Evolutionary conservation across 768 basidiomycete species (phyloP).

Genomic region (Leccinum imitatum): DNA sequence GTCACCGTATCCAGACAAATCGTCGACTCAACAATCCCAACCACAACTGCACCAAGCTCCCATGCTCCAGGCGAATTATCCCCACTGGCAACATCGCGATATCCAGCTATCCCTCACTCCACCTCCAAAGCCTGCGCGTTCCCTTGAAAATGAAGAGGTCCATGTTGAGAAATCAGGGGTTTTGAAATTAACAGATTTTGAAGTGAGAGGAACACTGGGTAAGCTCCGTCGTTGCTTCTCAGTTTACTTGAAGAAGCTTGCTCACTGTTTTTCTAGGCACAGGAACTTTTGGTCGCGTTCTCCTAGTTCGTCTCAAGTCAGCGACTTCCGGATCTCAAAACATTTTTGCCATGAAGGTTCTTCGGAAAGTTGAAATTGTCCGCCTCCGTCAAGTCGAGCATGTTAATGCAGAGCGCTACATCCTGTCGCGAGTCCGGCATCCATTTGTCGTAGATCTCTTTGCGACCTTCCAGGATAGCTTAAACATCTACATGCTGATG

Average conservation of each 20-base stretch:
- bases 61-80: constrained; percentile 7
- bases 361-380: constrained; percentile 83
- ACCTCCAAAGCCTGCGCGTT: constrained; percentile 45
- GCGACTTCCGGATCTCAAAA: constrained; percentile 43
- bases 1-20: constrained; percentile 9
- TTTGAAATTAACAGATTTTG: constrained; percentile 73
- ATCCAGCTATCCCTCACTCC: constrained; percentile 21
- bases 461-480: constrained; percentile 91
- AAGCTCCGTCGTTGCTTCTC: constrained; percentile 21
- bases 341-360: constrained; percentile 86
- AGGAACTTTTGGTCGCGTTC: constrained; percentile 92
- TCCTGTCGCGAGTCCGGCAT: constrained; percentile 87
- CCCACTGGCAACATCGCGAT: constrained; percentile 12
- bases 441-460: constrained; percentile 97
- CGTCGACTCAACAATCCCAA: constrained; percentile 10
- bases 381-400: constrained; percentile 95
- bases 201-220: constrained; percentile 79
- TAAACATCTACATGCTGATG: constrained; percentile 98
- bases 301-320: constrained; percentile 77
- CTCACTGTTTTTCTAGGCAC: constrained; percentile 58
- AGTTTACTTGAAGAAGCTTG: background rate
- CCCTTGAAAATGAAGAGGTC: constrained; percentile 69
- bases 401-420: constrained; percentile 94
- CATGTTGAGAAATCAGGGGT: constrained; percentile 56
- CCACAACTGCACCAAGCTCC: constrained; percentile 5